phyloP scores from a whole-genome alignment of 805 yeast genomes.

The Metschnikowia borealis region DNA sequence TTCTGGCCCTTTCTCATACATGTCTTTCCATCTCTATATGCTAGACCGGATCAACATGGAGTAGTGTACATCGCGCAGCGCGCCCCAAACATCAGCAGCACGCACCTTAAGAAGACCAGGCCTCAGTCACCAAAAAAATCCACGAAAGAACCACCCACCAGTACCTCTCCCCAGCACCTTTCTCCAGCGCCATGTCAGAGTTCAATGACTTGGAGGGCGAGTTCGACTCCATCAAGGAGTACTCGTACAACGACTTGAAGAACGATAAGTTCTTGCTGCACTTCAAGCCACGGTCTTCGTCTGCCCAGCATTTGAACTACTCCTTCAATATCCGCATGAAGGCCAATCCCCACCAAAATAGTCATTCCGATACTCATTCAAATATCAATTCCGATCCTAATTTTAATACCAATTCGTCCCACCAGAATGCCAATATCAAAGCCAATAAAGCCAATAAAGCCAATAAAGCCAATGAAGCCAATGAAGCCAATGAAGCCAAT shows the following conservation, averaged over 20 bases:
- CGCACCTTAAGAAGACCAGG: no score
- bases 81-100: no score
- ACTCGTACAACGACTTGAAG: slow-evolving; percentile 19
- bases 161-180: background rate
- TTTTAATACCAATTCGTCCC: background rate
- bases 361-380: background rate
- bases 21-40: no score
- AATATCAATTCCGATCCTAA: background rate
- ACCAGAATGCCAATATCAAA: background rate
- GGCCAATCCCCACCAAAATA: background rate
- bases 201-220: slow-evolving; percentile 23
- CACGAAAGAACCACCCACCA: background rate
- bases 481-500: no score
- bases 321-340: slow-evolving; percentile 6
- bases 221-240: slow-evolving; percentile 25
- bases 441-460: background rate
- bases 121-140: no score
- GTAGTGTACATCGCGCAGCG: no score
- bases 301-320: slow-evolving; percentile 4
- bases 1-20: no score
- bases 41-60: no score
- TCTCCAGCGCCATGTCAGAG: background rate
- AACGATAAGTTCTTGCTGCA: slow-evolving; percentile 18
- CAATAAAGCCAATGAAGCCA: no score
- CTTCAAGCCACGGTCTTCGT: slow-evolving; percentile 10